Percentiles rank a stretch among this genome's conserved stretches.
Conservation (phyloP, 2,329 filamentous ascomycete genomes). For the Pseudogymnoascus sp. region DNA sequence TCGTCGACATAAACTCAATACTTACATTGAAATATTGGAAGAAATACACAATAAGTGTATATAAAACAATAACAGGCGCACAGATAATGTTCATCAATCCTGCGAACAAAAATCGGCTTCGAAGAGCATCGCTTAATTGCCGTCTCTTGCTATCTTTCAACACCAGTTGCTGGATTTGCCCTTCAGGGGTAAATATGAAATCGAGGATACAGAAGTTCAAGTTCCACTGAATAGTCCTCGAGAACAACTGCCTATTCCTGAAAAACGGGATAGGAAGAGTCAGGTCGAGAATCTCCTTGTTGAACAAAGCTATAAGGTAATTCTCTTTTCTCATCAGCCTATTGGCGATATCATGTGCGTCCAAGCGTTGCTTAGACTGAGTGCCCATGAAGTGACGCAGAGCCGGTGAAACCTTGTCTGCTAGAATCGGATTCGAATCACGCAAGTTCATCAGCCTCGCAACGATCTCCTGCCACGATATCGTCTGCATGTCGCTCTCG, state of each 20-base stretch:
- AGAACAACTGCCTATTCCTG: slow-evolving; percentile 71
- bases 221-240: slow-evolving; percentile 85
- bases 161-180: slow-evolving; percentile 79
- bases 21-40: slow-evolving; percentile 87
- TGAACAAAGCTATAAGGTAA: slow-evolving; percentile 92
- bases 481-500: slow-evolving; percentile 62
- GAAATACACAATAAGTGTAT: slow-evolving; percentile 81
- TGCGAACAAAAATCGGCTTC: slow-evolving; percentile 69
- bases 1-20: slow-evolving; percentile 10
- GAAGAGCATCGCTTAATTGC: slow-evolving; percentile 68
- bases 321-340: slow-evolving; percentile 94
- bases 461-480: slow-evolving; percentile 65
- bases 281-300: slow-evolving; percentile 88
- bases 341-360: slow-evolving; percentile 95
- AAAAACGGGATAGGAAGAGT: slow-evolving; percentile 80
- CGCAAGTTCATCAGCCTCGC: slow-evolving; percentile 60
- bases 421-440: slow-evolving; percentile 60
- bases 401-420: slow-evolving; percentile 47
- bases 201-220: slow-evolving; percentile 84
- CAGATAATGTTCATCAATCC: slow-evolving; percentile 80
- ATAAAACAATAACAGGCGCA: slow-evolving; percentile 79
- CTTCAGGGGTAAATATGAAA: slow-evolving; percentile 83
- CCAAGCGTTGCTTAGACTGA: slow-evolving; percentile 86
- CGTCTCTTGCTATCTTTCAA: slow-evolving; percentile 74
- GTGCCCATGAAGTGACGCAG: slow-evolving; percentile 59